Evolutionary conservation across 306 rosid species (phyloP).

Genomic region (Cicer cuneatum): DNA sequence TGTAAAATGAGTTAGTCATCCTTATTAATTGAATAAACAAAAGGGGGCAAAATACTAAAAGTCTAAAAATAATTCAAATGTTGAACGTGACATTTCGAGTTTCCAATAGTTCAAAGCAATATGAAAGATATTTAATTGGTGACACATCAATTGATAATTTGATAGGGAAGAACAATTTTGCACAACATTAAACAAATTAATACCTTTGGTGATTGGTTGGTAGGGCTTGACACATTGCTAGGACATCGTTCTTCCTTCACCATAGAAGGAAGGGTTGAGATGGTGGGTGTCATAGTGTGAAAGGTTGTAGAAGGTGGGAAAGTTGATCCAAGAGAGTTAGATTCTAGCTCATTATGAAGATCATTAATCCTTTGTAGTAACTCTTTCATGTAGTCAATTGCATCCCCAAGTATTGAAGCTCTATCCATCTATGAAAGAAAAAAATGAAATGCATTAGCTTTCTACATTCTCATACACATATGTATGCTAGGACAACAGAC

Average conservation of each 20-base stretch:
- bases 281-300: conserved; percentile 75
- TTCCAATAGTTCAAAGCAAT: conserved; percentile 2
- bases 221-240: conserved; percentile 67
- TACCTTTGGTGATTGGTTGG: conserved; percentile 81
- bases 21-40: too few relatives aligned
- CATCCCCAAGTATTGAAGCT: conserved; percentile 98
- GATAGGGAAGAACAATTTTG: neutral
- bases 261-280: conserved; percentile 65
- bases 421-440: conserved; percentile 75
- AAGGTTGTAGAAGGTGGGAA: conserved; percentile 63
- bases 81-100: neutral
- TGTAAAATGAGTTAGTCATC: too few relatives aligned
- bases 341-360: conserved; percentile 79
- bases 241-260: conserved; percentile 88
- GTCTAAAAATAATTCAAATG: neutral
- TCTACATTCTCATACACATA: neutral
- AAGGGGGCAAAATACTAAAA: too few relatives aligned
- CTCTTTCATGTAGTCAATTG: conserved; percentile 90
- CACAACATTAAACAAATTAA: neutral
- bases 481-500: conserved; percentile 8
- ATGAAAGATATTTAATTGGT: neutral
- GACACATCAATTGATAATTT: too few relatives aligned
- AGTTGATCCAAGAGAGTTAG: conserved; percentile 64
- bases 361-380: conserved; percentile 78
- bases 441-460: conserved; percentile 15